Conservation (phyloP, 345 rosid species). For the Eucalyptus marginata region DNA sequence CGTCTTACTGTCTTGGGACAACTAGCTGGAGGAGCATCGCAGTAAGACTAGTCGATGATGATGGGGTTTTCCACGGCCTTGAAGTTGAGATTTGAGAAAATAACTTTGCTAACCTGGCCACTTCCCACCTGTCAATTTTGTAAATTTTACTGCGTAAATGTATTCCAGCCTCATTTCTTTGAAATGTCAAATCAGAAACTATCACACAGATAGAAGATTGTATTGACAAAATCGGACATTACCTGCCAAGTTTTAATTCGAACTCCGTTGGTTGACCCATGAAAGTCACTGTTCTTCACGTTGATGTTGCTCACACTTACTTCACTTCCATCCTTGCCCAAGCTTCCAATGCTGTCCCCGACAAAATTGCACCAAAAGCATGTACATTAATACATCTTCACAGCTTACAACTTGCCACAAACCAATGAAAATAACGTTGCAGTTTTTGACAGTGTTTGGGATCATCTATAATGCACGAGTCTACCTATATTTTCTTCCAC, state of each 20-base stretch:
- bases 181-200: no score
- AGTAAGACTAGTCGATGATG: conserved; percentile 11
- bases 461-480: fast-evolving
- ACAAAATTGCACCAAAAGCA: neutral
- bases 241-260: conserved; percentile 26
- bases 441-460: neutral
- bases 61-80: conserved; percentile 4
- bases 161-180: neutral
- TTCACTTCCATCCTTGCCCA: neutral
- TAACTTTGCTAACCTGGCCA: conserved; percentile 4
- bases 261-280: conserved; percentile 11
- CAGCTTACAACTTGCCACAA: neutral
- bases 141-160: neutral
- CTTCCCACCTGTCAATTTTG: conserved; percentile 1
- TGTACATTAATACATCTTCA: neutral
- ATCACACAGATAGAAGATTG: neutral
- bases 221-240: neutral
- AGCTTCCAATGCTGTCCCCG: neutral
- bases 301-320: neutral
- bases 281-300: neutral
- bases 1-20: neutral
- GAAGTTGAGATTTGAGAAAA: conserved; percentile 9
- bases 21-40: neutral
- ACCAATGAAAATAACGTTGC: neutral
- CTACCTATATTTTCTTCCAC: neutral